phyloP scores from a whole-genome alignment of 768 basidiomycete species.

The Trametes maxima region DNA sequence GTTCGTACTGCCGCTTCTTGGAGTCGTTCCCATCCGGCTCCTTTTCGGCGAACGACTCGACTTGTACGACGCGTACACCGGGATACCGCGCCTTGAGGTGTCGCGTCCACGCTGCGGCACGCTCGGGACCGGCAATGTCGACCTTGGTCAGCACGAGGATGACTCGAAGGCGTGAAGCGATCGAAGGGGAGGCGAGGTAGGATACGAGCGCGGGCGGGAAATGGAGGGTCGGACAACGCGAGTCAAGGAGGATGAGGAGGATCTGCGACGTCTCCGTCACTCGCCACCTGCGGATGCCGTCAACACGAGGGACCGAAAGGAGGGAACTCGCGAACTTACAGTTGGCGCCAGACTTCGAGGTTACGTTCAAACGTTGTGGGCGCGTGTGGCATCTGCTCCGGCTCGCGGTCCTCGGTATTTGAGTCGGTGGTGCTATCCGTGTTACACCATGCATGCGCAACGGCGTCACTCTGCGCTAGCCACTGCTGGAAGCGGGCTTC shows the following conservation, averaged over 20 bases:
- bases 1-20: slow-evolving; percentile 49
- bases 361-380: slow-evolving; percentile 88
- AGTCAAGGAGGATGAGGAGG: slow-evolving; percentile 84
- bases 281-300: slow-evolving; percentile 66
- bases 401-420: slow-evolving; percentile 3
- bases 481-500: slow-evolving; percentile 82
- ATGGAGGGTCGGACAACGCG: slow-evolving; percentile 86
- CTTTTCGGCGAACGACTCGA: slow-evolving; percentile 74
- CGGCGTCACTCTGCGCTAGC: slow-evolving; percentile 64
- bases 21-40: slow-evolving; percentile 4
- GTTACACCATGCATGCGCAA: slow-evolving; percentile 51
- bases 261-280: slow-evolving; percentile 92
- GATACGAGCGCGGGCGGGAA: slow-evolving; percentile 75
- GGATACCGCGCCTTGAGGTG: slow-evolving; percentile 61
- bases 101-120: slow-evolving; percentile 64
- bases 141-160: slow-evolving; percentile 87
- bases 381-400: slow-evolving; percentile 53
- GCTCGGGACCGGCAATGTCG: slow-evolving; percentile 75
- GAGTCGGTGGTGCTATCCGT: neutral
- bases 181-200: slow-evolving; percentile 50
- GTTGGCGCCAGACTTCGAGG: slow-evolving; percentile 92
- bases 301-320: neutral
- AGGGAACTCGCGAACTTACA: slow-evolving; percentile 50
- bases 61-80: slow-evolving; percentile 62
- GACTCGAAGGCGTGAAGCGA: slow-evolving; percentile 34